These are phyloP conservation scores for Echium plantagineum DNA, from an alignment of 257 asterid genomes.

Conservation along the genomic window DNA sequence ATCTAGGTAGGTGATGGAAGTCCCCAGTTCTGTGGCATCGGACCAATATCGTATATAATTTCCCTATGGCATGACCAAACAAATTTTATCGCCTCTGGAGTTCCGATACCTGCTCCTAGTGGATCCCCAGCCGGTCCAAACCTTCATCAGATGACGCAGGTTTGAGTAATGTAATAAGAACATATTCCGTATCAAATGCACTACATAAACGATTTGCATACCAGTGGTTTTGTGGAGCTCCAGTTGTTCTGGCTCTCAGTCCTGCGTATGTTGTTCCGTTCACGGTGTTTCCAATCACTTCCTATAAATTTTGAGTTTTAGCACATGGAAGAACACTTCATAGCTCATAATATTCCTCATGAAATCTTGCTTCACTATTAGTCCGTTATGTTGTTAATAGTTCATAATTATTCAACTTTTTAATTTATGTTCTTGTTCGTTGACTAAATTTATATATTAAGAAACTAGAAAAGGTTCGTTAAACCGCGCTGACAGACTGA, in stretches of 20 bases:
- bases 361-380: too few relatives aligned
- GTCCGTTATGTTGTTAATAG: too few relatives aligned
- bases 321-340: too few relatives aligned
- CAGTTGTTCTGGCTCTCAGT: constrained; percentile 83
- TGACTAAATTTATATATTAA: too few relatives aligned
- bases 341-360: too few relatives aligned
- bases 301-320: constrained; percentile 28
- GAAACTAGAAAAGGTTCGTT: too few relatives aligned
- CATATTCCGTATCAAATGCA: too few relatives aligned
- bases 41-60: constrained; percentile 66
- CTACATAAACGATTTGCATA: constrained; percentile 11
- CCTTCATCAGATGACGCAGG: constrained; percentile 22
- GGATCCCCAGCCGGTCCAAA: constrained; percentile 93
- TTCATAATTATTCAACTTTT: too few relatives aligned
- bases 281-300: constrained; percentile 76
- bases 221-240: constrained; percentile 98
- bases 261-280: constrained; percentile 95
- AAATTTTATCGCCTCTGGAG: constrained; percentile 80
- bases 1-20: constrained; percentile 35
- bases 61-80: constrained; percentile 95
- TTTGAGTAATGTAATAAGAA: neutral
- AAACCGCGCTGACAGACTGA: too few relatives aligned
- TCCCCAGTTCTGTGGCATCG: constrained; percentile 55
- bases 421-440: too few relatives aligned
- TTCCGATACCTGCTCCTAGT: constrained; percentile 86